Evolutionary conservation across 1,284 basidiomycete species (phyloP).

Genomic region (Cryptococcus floricola): DNA sequence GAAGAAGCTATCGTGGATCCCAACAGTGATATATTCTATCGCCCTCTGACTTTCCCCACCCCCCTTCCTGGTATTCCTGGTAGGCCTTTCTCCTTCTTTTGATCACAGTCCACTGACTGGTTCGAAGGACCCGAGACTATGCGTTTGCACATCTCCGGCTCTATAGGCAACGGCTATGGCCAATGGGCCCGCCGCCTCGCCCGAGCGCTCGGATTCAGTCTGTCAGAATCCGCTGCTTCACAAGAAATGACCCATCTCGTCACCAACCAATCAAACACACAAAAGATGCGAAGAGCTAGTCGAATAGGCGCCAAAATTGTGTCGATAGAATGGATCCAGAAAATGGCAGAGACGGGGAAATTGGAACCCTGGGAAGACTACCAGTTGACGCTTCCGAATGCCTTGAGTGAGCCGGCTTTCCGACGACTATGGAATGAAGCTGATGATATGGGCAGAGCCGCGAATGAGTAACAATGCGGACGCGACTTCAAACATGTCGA

Average conservation of each 20-base stretch:
- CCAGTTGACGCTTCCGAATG: not conserved
- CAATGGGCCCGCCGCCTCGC: slow-evolving; percentile 23
- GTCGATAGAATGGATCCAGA: slow-evolving; percentile 36
- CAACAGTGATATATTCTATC: slow-evolving; percentile 38
- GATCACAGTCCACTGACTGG: not conserved
- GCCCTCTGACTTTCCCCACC: slow-evolving; percentile 29
- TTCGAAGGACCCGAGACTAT: slow-evolving; percentile 3
- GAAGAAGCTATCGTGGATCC: slow-evolving; percentile 31
- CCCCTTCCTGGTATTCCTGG: slow-evolving; percentile 29
- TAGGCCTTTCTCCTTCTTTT: not conserved
- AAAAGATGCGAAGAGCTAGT: slow-evolving; percentile 35
- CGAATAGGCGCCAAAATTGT: slow-evolving; percentile 41
- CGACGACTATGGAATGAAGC: not conserved
- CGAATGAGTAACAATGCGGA: not conserved
- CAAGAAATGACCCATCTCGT: slow-evolving; percentile 39
- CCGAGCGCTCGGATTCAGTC: slow-evolving; percentile 29
- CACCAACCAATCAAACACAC: slow-evolving; percentile 20
- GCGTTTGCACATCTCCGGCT: slow-evolving; percentile 38
- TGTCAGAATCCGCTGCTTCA: slow-evolving; percentile 1
- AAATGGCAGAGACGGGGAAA: slow-evolving; percentile 30
- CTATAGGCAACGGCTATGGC: not conserved
- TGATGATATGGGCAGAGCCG: not conserved
- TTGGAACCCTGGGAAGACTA: slow-evolving; percentile 23
- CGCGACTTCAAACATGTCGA: not conserved
- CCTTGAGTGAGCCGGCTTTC: not conserved